These are phyloP conservation scores for Podospora anserina DNA, from an alignment of 495 filamentous ascomycete species.

Conservation along the genomic window DNA sequence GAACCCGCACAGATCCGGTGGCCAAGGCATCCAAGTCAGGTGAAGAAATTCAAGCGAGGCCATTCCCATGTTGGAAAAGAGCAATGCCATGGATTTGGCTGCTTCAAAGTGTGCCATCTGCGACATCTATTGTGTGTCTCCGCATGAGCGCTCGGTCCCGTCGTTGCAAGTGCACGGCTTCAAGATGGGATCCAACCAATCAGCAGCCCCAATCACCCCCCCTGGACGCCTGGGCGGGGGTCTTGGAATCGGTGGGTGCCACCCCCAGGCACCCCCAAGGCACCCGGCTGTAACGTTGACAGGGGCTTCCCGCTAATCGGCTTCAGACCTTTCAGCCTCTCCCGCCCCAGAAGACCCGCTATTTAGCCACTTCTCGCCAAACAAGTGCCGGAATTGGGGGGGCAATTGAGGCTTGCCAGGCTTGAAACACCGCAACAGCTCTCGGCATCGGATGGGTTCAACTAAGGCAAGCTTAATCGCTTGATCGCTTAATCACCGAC, in stretches of 20 bases:
- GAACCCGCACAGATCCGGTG: conserved; percentile 18
- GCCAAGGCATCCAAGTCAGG: neutral
- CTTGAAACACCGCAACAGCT: conserved; percentile 23
- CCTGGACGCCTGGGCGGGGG: neutral
- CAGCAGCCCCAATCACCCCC: neutral
- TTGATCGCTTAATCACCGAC: conserved; percentile 3
- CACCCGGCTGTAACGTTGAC: neutral
- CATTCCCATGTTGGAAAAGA: neutral
- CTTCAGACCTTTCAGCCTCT: conserved; percentile 22
- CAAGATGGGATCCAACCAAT: neutral
- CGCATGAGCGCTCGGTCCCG: conserved; percentile 12
- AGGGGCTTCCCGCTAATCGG: neutral
- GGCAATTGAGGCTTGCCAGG: neutral
- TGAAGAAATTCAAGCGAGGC: neutral
- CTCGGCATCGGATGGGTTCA: conserved; percentile 19
- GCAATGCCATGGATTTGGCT: conserved; percentile 20
- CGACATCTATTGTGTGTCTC: conserved; percentile 10
- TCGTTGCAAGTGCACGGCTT: conserved; percentile 21
- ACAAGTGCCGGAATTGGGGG: conserved; percentile 4
- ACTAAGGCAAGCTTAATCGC: conserved; percentile 16
- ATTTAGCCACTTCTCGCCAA: conserved; percentile 7
- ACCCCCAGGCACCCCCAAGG: conserved; percentile 1
- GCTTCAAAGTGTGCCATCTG: conserved; percentile 20
- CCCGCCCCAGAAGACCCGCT: conserved; percentile 2
- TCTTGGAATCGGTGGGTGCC: conserved; percentile 5